These are phyloP conservation scores for Cydonia oblonga DNA, from an alignment of 331 rosid genomes.

Conservation along the genomic window DNA sequence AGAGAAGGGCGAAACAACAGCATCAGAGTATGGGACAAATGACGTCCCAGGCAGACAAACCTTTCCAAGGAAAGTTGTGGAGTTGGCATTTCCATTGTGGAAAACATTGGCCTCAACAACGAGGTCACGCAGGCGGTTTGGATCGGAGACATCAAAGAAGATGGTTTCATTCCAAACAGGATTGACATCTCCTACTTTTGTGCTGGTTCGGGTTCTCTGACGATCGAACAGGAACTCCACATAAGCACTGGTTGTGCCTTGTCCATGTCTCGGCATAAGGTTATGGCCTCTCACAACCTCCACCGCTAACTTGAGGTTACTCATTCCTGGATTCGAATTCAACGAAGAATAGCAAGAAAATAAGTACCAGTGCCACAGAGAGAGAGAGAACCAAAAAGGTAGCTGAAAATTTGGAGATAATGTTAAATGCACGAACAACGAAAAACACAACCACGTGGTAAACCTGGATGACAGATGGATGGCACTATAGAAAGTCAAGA, in stretches of 20 bases:
- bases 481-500: too few relatives aligned
- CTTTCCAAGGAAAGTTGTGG: constrained; percentile 54
- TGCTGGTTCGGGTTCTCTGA: constrained; percentile 31
- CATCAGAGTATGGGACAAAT: constrained; percentile 60
- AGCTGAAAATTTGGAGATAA: too few relatives aligned
- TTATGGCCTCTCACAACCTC: constrained; percentile 26
- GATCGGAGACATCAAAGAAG: constrained; percentile 60
- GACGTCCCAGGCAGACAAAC: constrained; percentile 54
- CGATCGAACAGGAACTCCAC: constrained; percentile 45
- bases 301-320: constrained; percentile 56
- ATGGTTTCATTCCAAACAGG: constrained; percentile 75
- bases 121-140: constrained; percentile 34
- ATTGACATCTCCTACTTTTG: constrained; percentile 52
- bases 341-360: too few relatives aligned
- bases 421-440: too few relatives aligned
- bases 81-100: not conserved
- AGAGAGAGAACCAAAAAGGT: too few relatives aligned
- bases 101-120: constrained; percentile 47
- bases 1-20: constrained; percentile 57
- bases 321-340: not conserved
- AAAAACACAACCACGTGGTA: too few relatives aligned
- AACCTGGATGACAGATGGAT: too few relatives aligned
- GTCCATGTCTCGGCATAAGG: constrained; percentile 55
- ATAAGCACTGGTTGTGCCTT: constrained; percentile 39
- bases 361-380: too few relatives aligned